Evolutionary conservation across 176 grass and related monocot species (phyloP).

Genomic region (Oryza officinalis): DNA sequence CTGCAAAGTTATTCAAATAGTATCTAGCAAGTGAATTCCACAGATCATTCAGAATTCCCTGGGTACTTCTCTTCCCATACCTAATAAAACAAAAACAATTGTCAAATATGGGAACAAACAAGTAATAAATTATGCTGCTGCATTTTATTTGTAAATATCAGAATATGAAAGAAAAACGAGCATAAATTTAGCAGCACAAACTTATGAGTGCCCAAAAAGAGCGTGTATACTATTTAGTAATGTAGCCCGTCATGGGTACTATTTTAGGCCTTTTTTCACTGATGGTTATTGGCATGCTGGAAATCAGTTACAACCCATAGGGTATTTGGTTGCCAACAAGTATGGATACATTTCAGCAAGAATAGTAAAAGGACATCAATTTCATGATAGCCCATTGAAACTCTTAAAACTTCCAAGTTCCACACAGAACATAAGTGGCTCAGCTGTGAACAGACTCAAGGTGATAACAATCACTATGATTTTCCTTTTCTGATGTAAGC

Average conservation of each 20-base stretch:
- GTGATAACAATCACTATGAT: constrained; percentile 15
- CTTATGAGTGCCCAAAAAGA: background rate
- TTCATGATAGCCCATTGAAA: background rate
- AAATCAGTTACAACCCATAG: constrained; percentile 15
- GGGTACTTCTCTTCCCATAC: constrained; percentile 72
- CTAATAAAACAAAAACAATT: constrained; percentile 43
- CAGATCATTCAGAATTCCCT: constrained; percentile 85
- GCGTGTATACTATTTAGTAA: background rate
- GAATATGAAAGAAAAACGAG: constrained; percentile 18
- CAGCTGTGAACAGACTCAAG: constrained; percentile 15
- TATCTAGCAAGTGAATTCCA: constrained; percentile 83
- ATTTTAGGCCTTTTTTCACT: constrained; percentile 13
- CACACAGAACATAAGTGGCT: background rate
- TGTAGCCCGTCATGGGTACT: background rate
- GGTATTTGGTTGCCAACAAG: background rate
- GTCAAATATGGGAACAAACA: background rate
- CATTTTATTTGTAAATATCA: constrained; percentile 16
- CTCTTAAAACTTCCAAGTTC: background rate
- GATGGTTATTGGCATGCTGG: background rate
- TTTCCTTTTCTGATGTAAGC: constrained; percentile 7
- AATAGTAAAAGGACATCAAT: constrained; percentile 8
- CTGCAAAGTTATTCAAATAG: constrained; percentile 93
- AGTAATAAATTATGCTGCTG: background rate
- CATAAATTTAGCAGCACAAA: constrained; percentile 8
- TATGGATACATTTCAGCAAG: constrained; percentile 17